Conservation (phyloP, 345 rosid genomes). For the Linum trigynum region DNA sequence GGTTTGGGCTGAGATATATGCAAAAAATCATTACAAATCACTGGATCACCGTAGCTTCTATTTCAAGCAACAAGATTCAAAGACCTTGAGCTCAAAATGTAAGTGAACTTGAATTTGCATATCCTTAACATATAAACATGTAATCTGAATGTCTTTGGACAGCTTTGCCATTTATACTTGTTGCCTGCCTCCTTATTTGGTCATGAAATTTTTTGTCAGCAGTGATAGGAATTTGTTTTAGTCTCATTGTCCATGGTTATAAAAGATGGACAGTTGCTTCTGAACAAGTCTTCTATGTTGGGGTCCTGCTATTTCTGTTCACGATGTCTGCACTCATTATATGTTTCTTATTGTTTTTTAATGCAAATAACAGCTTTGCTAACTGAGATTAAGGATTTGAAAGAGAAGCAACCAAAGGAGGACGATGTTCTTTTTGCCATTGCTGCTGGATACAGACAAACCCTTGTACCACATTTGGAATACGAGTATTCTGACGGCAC, state of each 20-base stretch:
- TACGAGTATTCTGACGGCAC: conserved; percentile 50
- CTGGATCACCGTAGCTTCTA: conserved; percentile 99
- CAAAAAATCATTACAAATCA: conserved; percentile 88
- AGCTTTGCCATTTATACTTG: not conserved
- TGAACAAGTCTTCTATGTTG: not conserved
- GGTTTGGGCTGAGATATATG: conserved; percentile 94
- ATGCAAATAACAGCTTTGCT: conserved; percentile 52
- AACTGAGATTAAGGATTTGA: conserved; percentile 80
- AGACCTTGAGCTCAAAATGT: conserved; percentile 89
- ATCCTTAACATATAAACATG: not conserved
- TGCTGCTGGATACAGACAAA: conserved; percentile 73
- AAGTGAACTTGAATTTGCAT: conserved; percentile 23
- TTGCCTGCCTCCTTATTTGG: not conserved
- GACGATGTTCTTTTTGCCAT: conserved; percentile 64
- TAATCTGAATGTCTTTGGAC: no score
- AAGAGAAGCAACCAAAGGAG: conserved; percentile 75
- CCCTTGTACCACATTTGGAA: conserved; percentile 51
- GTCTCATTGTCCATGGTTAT: not conserved
- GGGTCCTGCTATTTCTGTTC: not conserved
- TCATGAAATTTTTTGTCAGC: not conserved
- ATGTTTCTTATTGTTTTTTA: conserved; percentile 8
- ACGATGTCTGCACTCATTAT: not conserved
- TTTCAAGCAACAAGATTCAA: conserved; percentile 96
- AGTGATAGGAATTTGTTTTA: not conserved
- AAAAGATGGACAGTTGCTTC: not conserved